Base-by-base conservation (phyloP, 1,139 yeast genomes). In the Nakaseomyces bracarensis region DNA sequence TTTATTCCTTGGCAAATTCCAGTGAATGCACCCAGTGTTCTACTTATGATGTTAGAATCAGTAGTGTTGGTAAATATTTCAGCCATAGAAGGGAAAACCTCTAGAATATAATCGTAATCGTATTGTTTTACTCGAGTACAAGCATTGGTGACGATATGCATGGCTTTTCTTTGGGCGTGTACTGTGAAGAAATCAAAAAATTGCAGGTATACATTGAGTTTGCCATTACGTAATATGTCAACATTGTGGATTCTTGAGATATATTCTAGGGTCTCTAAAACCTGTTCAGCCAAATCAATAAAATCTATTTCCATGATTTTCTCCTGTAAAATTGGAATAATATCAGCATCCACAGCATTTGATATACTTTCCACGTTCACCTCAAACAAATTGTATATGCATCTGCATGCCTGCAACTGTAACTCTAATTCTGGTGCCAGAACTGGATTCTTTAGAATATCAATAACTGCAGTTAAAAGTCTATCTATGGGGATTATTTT, bases 201-300 rank as follows among this genome's bases (percentile, higher is more conserved):
- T 53, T 76, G 77, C 36, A 91, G 62, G 49, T 86, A 80, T 0
- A 86, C 78, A 3, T 71, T 65, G 18, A 89, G 63, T 6, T 93
- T 83, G 29, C 83, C 80, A 45, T 77, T 71, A 13, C 66, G 57
- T 39, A 81, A 63, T 21, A 82, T 70, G 29, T 67, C 71, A 40
- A 65, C 60, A 2, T 79, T 74, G 7, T 73, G 68, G 34, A 74
- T 72, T 45, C 79, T 65, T 1, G 87, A 77, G 10, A 82, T 74
- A 64, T 77, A 70, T 58, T 82, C 89, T 43, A 82, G 64, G 0
- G 93, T 79, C 51, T 82, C 89, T 36, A 91, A 65, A 0, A 91
- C 89, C 61, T 89, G 96, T 59, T 91, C 98, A 0, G 96, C 94
- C 45, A 91, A 68, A 60, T 91, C 98, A 43, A 91, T 89, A 58